A percentile compares a stretch with the other conserved stretches of the same genome.
phyloP scores from a whole-genome alignment of 2,329 filamentous ascomycete genomes.

The Didymella keratinophila region DNA sequence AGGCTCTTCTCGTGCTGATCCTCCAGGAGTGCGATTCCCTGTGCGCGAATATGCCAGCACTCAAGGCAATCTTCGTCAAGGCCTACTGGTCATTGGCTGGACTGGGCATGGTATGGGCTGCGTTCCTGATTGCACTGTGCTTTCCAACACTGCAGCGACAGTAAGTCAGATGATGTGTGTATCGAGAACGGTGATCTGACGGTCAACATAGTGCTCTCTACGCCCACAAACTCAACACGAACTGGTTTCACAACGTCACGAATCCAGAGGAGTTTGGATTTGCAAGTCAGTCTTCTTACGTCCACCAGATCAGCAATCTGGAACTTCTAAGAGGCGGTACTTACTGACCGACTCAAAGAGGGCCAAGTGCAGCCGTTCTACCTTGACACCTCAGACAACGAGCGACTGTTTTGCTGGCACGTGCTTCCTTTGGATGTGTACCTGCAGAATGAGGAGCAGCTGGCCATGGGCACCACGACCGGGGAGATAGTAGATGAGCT shows the following conservation, averaged over 20 bases:
- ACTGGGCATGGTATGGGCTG: constrained; percentile 70
- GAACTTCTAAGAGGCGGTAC: neutral
- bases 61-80: constrained; percentile 43
- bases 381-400: constrained; percentile 75
- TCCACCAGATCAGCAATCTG: neutral
- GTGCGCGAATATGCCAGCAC: constrained; percentile 33
- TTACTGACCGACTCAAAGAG: constrained; percentile 50
- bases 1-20: neutral
- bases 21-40: neutral
- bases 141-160: constrained; percentile 79
- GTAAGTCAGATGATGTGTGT: constrained; percentile 59
- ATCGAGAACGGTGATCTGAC: neutral
- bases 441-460: constrained; percentile 70
- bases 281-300: constrained; percentile 64
- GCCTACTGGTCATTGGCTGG: constrained; percentile 53
- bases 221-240: constrained; percentile 78
- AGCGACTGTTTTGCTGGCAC: constrained; percentile 88
- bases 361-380: constrained; percentile 90
- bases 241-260: constrained; percentile 75
- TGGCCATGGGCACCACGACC: constrained; percentile 50
- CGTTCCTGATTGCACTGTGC: constrained; percentile 70
- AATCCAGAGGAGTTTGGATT: constrained; percentile 86
- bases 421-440: constrained; percentile 82
- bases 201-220: constrained; percentile 73
- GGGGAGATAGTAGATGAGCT: constrained; percentile 57